Evolutionary conservation across 2,329 filamentous ascomycete species (phyloP).

Genomic region (Pseudogymnoascus pannorum): DNA sequence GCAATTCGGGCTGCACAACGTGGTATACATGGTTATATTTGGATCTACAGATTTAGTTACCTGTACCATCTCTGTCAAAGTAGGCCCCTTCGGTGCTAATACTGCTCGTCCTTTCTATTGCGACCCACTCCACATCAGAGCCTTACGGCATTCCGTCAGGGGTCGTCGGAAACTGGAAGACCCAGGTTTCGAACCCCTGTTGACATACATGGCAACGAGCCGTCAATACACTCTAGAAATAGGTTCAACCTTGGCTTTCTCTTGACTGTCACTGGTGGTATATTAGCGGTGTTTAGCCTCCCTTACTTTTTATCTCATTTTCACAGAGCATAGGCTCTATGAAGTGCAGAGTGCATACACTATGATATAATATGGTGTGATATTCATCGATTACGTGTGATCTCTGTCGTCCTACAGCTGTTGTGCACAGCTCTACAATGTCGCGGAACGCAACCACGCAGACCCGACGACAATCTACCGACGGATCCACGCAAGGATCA

Average conservation of each 20-base stretch:
- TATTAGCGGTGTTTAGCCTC: neutral
- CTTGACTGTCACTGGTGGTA: neutral
- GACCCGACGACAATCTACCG: neutral
- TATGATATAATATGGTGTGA: too few relatives aligned
- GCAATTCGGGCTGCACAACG: neutral
- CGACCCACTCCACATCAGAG: neutral
- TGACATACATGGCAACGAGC: neutral
- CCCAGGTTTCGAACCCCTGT: neutral
- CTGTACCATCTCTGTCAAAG: neutral
- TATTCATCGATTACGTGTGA: neutral
- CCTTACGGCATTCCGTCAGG: too few relatives aligned
- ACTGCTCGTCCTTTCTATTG: neutral
- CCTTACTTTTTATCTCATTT: neutral
- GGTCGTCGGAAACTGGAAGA: neutral
- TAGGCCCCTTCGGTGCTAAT: neutral
- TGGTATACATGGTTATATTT: neutral
- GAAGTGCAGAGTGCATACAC: neutral
- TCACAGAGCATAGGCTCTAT: neutral
- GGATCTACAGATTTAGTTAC: neutral
- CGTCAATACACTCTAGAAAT: neutral
- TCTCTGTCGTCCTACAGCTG: neutral
- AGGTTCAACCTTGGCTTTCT: neutral
- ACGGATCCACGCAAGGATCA: neutral
- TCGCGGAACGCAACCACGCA: neutral
- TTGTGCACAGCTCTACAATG: neutral